phyloP scores from a whole-genome alignment of 108 stramenopile species.

The Pseudonitzschia delicatissima region DNA sequence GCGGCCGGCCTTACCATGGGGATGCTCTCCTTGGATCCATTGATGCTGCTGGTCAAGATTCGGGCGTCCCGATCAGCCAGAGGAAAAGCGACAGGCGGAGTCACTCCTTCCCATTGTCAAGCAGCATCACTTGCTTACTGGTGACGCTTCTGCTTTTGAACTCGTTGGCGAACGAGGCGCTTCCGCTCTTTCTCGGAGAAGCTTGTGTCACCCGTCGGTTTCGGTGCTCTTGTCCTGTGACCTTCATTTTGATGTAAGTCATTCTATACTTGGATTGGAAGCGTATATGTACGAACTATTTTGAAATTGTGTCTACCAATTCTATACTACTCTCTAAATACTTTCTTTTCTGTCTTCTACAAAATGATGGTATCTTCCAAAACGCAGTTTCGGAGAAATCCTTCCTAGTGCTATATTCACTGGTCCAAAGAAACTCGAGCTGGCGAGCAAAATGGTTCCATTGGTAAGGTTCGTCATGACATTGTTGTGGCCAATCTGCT shows the following conservation, averaged over 20 bases:
- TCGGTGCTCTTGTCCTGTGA: constrained; percentile 90
- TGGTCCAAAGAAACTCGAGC: constrained; percentile 82
- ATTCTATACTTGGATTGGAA: background rate
- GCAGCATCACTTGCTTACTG: constrained; percentile 88
- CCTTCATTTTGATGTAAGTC: constrained; percentile 73
- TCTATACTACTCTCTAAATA: background rate
- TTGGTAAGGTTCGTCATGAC: constrained; percentile 77
- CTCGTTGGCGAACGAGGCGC: constrained; percentile 86
- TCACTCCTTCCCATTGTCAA: constrained; percentile 64
- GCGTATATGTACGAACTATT: too few relatives aligned
- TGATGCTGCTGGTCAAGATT: constrained; percentile 77
- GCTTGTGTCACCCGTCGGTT: constrained; percentile 71
- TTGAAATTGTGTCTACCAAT: too few relatives aligned
- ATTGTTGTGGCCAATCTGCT: constrained; percentile 78
- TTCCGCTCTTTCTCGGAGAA: constrained; percentile 94
- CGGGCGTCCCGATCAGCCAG: constrained; percentile 38
- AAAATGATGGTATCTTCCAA: constrained; percentile 9
- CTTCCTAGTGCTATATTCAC: constrained; percentile 90
- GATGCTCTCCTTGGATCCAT: constrained; percentile 80
- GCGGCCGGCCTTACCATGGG: constrained; percentile 96
- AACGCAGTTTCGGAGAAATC: constrained; percentile 60
- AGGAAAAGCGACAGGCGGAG: constrained; percentile 49
- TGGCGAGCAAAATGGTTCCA: constrained; percentile 77
- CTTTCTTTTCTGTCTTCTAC: background rate
- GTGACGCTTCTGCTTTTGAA: constrained; percentile 95